Base-by-base conservation (phyloP, 768 basidiomycete species). In the Boletus speciosus region DNA sequence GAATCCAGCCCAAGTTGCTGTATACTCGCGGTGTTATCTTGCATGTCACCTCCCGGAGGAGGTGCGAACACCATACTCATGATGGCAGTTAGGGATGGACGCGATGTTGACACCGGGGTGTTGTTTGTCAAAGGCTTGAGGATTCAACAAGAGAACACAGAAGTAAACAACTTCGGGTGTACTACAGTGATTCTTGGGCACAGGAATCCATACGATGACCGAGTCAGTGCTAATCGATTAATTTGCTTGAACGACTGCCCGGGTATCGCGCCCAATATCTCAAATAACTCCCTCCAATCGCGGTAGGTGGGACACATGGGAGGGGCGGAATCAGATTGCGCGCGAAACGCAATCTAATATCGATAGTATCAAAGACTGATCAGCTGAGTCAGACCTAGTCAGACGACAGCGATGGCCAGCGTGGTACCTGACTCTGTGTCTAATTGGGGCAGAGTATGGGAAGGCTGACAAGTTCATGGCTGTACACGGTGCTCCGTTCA, bases 1-100 rank as follows among this genome's bases (percentile, higher is more conserved):
- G 87, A 89, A 66, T 88, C 86, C 32, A 83, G 74, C 1, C 78
- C 78, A 39, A 72, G 75, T 62, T 74, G 76, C 63, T 71, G 69
- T 59, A 63, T 62, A 47, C 42, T 61, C 61, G 54, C 62, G 27
- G 15, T n/a, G 38, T 57, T 58, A 48, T 72, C 73, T 61, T 76
- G 72, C 5, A 58, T 55, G 55, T 71, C 72, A 15, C 55, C 55
- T 15, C 53, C 56, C 2, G 69, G 60, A 19, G 65, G 59, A 45
- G 68, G 64, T 35, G 67, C 64, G 53, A 73, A 67, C n/a, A 68
- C 68, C 74, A 76, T 73, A 31, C 38, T 71, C 53, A 65, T 63
- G 51, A 12, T 38, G 46, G n/a, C 16, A 14, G 27, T 16, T 1
- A 6, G n/a, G 43, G 14, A 16, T n/a, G 40, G 3, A 12, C 10